phyloP scores from a whole-genome alignment of 2,329 filamentous ascomycete genomes.

The Beauveria caledonica region DNA sequence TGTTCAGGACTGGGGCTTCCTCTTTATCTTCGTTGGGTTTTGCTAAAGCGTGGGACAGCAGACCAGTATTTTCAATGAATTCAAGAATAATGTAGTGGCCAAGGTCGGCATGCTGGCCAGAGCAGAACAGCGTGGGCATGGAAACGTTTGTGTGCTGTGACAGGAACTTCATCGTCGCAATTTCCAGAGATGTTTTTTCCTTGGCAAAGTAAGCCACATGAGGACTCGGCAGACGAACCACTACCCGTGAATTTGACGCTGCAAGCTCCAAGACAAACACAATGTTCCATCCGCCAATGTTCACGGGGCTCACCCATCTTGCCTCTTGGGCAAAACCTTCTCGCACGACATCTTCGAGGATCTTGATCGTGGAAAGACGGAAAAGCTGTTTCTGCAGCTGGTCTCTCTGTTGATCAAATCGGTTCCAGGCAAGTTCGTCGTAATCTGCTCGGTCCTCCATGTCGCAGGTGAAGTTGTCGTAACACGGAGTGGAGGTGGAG shows the following conservation, averaged over 20 bases:
- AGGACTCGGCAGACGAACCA: constrained; percentile 13
- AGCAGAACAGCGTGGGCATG: constrained; percentile 7
- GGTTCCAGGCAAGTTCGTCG: not conserved
- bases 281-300: constrained; percentile 16
- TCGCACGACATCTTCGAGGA: not conserved
- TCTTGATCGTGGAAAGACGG: not conserved
- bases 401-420: not conserved
- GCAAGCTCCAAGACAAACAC: constrained; percentile 13
- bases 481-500: not conserved
- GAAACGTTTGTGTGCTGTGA: constrained; percentile 6
- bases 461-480: not conserved
- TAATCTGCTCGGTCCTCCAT: not conserved
- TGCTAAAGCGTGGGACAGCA: not conserved
- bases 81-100: not conserved
- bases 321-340: not conserved
- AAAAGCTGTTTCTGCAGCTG: not conserved
- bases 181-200: constrained; percentile 14
- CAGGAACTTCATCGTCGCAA: constrained; percentile 11
- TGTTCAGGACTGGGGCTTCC: not conserved
- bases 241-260: not conserved
- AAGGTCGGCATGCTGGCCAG: constrained; percentile 15
- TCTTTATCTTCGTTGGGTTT: not conserved
- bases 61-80: not conserved
- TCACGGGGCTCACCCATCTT: constrained; percentile 4
- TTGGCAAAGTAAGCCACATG: constrained; percentile 12